Percentiles rank a stretch among this genome's conserved stretches.
These are phyloP conservation scores for Phytophthora cactorum DNA, from an alignment of 352 stramenopile genomes.

Conservation along the genomic window DNA sequence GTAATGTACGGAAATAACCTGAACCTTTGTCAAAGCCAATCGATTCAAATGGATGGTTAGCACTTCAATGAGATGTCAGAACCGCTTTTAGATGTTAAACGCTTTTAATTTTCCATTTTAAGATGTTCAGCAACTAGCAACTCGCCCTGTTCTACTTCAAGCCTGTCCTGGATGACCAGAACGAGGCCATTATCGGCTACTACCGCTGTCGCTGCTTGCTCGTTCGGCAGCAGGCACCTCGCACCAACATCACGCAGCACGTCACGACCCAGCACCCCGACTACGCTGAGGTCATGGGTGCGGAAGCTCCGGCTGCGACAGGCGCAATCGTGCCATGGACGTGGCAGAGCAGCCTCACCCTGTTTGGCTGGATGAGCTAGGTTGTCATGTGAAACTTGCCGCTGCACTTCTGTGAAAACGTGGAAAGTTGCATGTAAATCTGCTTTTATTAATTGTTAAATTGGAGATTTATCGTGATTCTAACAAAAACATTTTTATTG, in stretches of 20 bases:
- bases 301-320: background rate
- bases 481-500: background rate
- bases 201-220: background rate
- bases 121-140: background rate
- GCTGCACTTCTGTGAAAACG: background rate
- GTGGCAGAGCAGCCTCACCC: background rate
- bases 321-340: background rate
- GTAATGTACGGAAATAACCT: too few relatives aligned
- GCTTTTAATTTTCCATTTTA: background rate
- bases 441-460: background rate
- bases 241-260: too few relatives aligned
- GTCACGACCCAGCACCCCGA: too few relatives aligned
- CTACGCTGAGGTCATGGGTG: background rate
- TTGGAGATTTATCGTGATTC: background rate
- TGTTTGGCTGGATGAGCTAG: slow-evolving; percentile 1
- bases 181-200: background rate
- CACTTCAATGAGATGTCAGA: background rate
- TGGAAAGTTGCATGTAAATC: background rate
- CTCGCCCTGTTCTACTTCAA: background rate
- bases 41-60: background rate
- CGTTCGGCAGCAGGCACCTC: background rate
- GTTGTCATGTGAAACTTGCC: background rate
- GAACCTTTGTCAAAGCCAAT: background rate
- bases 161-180: background rate
- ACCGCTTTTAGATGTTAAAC: background rate